These are phyloP conservation scores for Backusella tarrabulga DNA, from an alignment of 192 early-diverging fungal genomes.

Conservation along the genomic window DNA sequence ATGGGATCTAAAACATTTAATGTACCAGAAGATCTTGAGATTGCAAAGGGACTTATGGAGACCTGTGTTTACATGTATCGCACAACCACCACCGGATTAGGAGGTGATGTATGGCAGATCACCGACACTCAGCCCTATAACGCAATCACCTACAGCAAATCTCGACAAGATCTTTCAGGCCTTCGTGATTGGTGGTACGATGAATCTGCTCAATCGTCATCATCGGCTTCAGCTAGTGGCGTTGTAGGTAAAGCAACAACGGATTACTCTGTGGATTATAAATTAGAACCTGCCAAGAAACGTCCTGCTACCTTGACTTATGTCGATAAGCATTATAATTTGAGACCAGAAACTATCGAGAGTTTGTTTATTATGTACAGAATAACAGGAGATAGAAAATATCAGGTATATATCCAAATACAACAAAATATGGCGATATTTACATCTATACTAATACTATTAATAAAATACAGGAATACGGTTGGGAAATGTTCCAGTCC, in stretches of 20 bases:
- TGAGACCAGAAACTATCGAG: slow-evolving; percentile 62
- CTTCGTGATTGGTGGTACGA: slow-evolving; percentile 17
- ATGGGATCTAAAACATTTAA: slow-evolving; percentile 51
- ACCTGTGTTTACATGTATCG: slow-evolving; percentile 47
- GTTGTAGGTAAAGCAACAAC: not conserved
- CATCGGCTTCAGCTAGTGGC: not conserved
- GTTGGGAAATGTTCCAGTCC: slow-evolving; percentile 60
- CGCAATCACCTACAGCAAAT: slow-evolving; percentile 17
- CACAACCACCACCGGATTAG: slow-evolving; percentile 43
- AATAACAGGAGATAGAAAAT: slow-evolving; percentile 65
- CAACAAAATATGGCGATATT: not conserved
- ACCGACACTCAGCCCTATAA: not conserved
- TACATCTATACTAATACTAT: not conserved
- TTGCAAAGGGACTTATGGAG: slow-evolving; percentile 47
- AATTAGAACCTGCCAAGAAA: not conserved
- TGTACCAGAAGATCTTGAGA: slow-evolving; percentile 39
- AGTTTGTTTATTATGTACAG: slow-evolving; percentile 73
- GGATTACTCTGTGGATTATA: slow-evolving; percentile 12
- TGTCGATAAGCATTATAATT: slow-evolving; percentile 7
- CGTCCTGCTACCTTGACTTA: not conserved
- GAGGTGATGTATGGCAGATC: slow-evolving; percentile 44
- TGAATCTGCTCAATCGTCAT: not conserved
- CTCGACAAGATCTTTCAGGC: not conserved
- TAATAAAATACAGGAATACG: slow-evolving; percentile 44
- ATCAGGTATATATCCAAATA: slow-evolving; percentile 39